Evolutionary conservation across 1,139 yeast species (phyloP), one percentile per base, ranked within the genome.

Genomic region (Magnusiomyces ingens): DNA sequence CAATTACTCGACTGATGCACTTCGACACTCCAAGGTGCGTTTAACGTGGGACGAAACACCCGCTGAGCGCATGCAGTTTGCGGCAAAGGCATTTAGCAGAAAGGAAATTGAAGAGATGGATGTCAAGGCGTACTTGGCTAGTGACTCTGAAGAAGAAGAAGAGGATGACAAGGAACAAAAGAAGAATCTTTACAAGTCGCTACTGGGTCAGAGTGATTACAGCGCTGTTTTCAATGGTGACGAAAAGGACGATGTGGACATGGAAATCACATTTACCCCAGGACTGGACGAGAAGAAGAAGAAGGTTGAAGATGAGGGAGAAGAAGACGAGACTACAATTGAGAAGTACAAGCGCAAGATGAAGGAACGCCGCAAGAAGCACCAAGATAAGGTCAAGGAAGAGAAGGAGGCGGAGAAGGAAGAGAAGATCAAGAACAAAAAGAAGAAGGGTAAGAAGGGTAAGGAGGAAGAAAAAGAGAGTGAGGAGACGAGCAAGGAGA

Each of bases 11-110:
- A 94, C 97, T 1, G 96, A 88, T 69, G 97, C 97, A 0, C 76
- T 91, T 56, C 96, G 90, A 66, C 96, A 89, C 67, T 89, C 96
- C 13, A 90, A 89, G 64, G 97, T 91, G 49, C 88, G 88, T 66
- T 76, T 91, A 59, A 90, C 97, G 0, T 91, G 98, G 98, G 99
- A 94, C 69, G 98, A 93, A 70, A 94, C 98, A 0, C 99, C 99
- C 2, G 84, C 82, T 57, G 97, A 90, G 64, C 80, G 99, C 67
- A 70, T 82, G n/a, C 82, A 86, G 55, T 70, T 91, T 53, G 81
- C 96, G 0, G 78, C 86, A 17, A 81, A 84, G 61, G 90, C 91
- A 15, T 91, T 94, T 65, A 82, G 90, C 49, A 95, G 88, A 65
- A 84, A 85, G 67, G 99, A 94, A 66, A 77, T 91, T 51, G 98